These are phyloP conservation scores for Globisporangium barbulae DNA, from an alignment of 352 stramenopile genomes.

Conservation along the genomic window DNA sequence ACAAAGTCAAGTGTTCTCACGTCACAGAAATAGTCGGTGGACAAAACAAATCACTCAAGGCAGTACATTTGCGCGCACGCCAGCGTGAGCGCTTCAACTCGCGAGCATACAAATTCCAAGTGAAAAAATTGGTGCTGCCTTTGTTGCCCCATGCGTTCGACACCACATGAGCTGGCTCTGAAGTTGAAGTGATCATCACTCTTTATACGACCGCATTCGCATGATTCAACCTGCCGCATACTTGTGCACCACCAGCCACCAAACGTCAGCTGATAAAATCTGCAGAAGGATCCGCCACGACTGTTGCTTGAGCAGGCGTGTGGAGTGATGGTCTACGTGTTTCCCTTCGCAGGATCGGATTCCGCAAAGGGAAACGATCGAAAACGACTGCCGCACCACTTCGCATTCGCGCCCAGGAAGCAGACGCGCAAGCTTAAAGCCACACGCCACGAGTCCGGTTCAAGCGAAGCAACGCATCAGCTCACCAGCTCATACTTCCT, in stretches of 20 bases:
- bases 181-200: slow-evolving; percentile 15
- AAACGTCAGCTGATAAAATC: neutral
- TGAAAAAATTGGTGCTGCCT: neutral
- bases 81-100: neutral
- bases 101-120: neutral
- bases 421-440: neutral
- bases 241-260: neutral
- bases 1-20: slow-evolving; percentile 2
- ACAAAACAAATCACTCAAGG: neutral
- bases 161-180: neutral
- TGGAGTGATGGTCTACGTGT: slow-evolving; percentile 5
- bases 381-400: slow-evolving; percentile 5
- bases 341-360: slow-evolving; percentile 2
- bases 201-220: neutral
- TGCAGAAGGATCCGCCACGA: neutral
- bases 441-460: neutral
- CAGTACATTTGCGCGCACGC: neutral
- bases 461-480: neutral
- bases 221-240: neutral
- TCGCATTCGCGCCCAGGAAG: neutral
- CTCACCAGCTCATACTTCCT: neutral
- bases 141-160: neutral
- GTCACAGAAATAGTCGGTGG: neutral
- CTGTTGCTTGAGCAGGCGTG: neutral
- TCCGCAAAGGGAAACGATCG: slow-evolving; percentile 5